Evolutionary conservation across 2,329 filamentous ascomycete species (phyloP).

Genomic region (Pleoardoris graminearum): DNA sequence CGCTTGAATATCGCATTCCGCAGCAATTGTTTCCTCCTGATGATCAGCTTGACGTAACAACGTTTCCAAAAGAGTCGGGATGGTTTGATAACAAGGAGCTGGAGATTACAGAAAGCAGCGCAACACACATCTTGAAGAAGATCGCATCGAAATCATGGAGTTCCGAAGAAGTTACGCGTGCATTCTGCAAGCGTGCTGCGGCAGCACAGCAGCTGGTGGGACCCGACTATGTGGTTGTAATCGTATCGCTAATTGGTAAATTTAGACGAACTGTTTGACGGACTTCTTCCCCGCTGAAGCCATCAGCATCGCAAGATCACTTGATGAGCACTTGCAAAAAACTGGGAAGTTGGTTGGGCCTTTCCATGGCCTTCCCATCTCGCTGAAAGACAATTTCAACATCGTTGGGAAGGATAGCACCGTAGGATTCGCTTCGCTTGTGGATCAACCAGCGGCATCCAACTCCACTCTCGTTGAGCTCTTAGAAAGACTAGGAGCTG

Average conservation of each 20-base stretch:
- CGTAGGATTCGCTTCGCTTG: conserved; percentile 66
- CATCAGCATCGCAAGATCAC: conserved; percentile 54
- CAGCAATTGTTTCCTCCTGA: conserved; percentile 57
- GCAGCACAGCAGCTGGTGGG: conserved; percentile 59
- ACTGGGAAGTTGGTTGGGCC: conserved; percentile 60
- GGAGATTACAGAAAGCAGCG: conserved; percentile 53
- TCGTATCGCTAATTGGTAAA: not conserved
- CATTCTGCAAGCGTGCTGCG: conserved; percentile 59
- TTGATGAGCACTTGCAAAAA: conserved; percentile 56
- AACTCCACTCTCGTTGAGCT: conserved; percentile 63
- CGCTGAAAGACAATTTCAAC: conserved; percentile 73
- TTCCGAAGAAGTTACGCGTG: conserved; percentile 55
- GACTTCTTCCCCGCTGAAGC: conserved; percentile 61
- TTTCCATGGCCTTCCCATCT: conserved; percentile 68
- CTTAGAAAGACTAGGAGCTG: conserved; percentile 62
- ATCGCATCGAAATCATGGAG: conserved; percentile 52
- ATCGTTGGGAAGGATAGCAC: conserved; percentile 63
- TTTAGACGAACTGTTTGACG: conserved; percentile 62
- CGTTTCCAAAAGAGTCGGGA: conserved; percentile 59
- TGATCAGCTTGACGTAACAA: conserved; percentile 59
- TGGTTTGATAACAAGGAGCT: conserved; percentile 61
- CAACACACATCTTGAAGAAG: conserved; percentile 47
- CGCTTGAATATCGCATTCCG: conserved; percentile 62
- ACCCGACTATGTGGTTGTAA: not conserved
- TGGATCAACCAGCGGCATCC: conserved; percentile 59